These are phyloP conservation scores for Tulasnella sp. DNA, from an alignment of 768 basidiomycete species.

Conservation along the genomic window DNA sequence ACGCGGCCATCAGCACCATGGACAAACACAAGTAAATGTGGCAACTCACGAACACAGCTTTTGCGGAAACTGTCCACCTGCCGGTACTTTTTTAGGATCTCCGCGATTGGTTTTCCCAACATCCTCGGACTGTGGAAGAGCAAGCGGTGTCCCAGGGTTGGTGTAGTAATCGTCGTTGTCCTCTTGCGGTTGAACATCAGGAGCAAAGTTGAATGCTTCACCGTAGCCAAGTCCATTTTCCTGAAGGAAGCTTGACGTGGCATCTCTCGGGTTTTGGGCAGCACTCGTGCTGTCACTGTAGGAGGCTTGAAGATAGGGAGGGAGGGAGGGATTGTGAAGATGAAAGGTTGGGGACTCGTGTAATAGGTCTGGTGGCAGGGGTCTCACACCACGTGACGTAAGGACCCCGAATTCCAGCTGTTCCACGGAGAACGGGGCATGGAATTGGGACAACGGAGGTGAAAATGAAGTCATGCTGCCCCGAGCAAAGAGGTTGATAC, in stretches of 20 bases:
- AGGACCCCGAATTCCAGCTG: not conserved
- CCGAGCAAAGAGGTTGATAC: no score
- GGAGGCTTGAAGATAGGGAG: not conserved
- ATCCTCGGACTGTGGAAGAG: not conserved
- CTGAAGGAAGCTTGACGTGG: no score
- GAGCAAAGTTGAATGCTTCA: not conserved
- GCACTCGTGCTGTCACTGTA: not conserved
- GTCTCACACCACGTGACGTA: not conserved
- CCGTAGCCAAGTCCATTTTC: no score
- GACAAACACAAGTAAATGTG: not conserved
- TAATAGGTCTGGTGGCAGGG: no score
- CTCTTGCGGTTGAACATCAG: not conserved
- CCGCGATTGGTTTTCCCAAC: not conserved
- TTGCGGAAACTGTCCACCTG: not conserved
- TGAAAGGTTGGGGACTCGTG: not conserved
- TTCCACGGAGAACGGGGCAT: no score
- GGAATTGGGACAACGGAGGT: not conserved
- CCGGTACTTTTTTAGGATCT: not conserved
- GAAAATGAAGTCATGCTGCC: not conserved
- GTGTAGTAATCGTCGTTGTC: not conserved
- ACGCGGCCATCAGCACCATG: not conserved
- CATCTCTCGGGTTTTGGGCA: not conserved
- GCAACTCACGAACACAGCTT: not conserved
- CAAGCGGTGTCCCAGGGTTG: not conserved
- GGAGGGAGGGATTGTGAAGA: not conserved